These are phyloP conservation scores for Ramaria rubella DNA, from an alignment of 768 basidiomycete genomes.

Conservation along the genomic window DNA sequence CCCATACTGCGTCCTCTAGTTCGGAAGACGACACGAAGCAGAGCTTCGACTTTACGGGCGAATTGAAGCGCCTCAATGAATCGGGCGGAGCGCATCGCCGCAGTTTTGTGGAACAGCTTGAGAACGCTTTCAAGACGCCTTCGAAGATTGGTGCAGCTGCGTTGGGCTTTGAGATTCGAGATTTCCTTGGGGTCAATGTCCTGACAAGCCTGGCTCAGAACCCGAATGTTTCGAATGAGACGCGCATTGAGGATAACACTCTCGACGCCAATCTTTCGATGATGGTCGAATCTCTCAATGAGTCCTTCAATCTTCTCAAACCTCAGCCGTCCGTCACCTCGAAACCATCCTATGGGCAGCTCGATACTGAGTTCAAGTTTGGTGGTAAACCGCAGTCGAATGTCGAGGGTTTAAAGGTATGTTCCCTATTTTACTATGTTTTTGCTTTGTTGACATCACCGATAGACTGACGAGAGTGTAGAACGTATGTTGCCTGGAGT, in stretches of 20 bases:
- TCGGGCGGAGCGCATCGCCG: slow-evolving; percentile 59
- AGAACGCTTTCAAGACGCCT: slow-evolving; percentile 73
- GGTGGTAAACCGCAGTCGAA: slow-evolving; percentile 39
- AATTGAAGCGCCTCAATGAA: slow-evolving; percentile 62
- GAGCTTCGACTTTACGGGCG: slow-evolving; percentile 81
- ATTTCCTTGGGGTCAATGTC: slow-evolving; percentile 27
- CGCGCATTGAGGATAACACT: background rate
- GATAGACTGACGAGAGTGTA: slow-evolving; percentile 1
- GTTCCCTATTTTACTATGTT: background rate
- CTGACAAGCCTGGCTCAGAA: background rate
- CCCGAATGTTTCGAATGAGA: background rate
- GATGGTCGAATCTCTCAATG: slow-evolving; percentile 1
- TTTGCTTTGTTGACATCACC: background rate
- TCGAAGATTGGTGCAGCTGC: slow-evolving; percentile 53
- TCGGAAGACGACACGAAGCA: slow-evolving; percentile 68
- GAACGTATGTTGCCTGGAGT: slow-evolving; percentile 2
- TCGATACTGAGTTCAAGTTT: slow-evolving; percentile 70
- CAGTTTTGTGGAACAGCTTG: slow-evolving; percentile 79
- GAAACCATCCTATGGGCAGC: slow-evolving; percentile 50
- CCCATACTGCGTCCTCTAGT: slow-evolving; percentile 26
- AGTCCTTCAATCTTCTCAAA: slow-evolving; percentile 1
- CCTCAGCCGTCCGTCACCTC: background rate
- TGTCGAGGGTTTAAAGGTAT: slow-evolving; percentile 5
- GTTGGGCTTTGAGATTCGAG: slow-evolving; percentile 10
- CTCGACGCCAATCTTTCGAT: background rate